Conservation (phyloP, 2,329 filamentous ascomycete species). For the Ophiostoma sp. region DNA sequence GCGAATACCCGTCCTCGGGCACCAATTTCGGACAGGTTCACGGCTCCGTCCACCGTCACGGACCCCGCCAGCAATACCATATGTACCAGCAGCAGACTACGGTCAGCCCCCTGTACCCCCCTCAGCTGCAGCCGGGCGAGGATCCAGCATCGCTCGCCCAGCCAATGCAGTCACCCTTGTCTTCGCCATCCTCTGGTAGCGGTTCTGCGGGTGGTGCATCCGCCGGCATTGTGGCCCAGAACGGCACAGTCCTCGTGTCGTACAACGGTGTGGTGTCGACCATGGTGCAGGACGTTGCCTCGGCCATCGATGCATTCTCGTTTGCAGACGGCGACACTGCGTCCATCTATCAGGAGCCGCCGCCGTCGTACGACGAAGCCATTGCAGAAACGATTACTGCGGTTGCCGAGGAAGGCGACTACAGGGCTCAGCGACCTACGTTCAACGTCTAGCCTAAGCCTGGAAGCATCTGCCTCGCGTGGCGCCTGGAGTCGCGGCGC, state of each 20-base stretch:
- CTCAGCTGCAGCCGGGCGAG: conserved; percentile 42
- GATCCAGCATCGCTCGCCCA: conserved; percentile 26
- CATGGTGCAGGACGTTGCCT: conserved; percentile 20
- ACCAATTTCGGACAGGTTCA: conserved; percentile 3
- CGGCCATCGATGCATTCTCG: conserved; percentile 22
- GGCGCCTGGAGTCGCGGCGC: too few species aligned
- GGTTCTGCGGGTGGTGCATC: not conserved
- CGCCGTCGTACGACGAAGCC: conserved; percentile 90
- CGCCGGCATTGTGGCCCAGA: conserved; percentile 13
- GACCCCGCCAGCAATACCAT: conserved; percentile 22
- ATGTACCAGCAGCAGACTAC: conserved; percentile 30
- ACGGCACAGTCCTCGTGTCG: conserved; percentile 19
- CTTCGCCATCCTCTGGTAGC: not conserved
- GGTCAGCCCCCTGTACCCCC: conserved; percentile 52
- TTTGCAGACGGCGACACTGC: conserved; percentile 18
- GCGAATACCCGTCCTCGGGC: not conserved
- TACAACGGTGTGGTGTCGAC: conserved; percentile 20
- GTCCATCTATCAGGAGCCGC: conserved; percentile 62
- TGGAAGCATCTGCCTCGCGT: too few species aligned
- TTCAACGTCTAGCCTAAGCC: not conserved
- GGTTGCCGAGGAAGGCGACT: not conserved
- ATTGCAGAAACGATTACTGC: conserved; percentile 51
- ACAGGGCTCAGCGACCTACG: not conserved
- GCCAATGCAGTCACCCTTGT: not conserved
- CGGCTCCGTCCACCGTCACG: conserved; percentile 8